A percentile compares a stretch with the other conserved stretches of the same genome.
Conservation (phyloP, 352 stramenopile genomes). For the Globisporangium sylvaticum region DNA sequence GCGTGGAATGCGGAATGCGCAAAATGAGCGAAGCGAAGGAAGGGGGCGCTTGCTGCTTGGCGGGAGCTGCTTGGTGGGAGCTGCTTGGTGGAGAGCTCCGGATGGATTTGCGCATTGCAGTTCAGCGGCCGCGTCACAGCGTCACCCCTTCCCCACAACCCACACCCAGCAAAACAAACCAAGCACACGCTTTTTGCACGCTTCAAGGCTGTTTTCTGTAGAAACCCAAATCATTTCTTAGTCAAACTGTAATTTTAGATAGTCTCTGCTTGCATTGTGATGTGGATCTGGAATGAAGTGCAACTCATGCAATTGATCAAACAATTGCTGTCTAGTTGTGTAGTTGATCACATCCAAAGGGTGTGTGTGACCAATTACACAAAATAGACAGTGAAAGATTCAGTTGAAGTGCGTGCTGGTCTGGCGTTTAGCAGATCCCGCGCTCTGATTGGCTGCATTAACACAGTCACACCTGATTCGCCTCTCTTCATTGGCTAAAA, state of each 20-base stretch:
- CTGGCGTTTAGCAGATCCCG: background rate
- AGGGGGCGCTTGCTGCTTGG: constrained; percentile 1
- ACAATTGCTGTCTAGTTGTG: background rate
- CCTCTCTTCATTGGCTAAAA: background rate
- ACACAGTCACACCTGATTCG: background rate
- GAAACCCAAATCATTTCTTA: background rate
- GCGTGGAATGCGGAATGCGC: constrained; percentile 1
- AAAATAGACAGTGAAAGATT: constrained; percentile 11
- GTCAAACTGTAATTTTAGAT: background rate
- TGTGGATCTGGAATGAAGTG: background rate
- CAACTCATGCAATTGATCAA: background rate
- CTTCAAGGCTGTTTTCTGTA: background rate
- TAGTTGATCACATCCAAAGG: background rate
- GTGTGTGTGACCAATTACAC: too few relatives aligned
- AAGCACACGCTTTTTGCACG: background rate
- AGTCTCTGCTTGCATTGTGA: background rate
- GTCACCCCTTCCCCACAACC: background rate
- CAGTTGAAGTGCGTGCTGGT: constrained; percentile 15
- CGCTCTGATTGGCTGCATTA: constrained; percentile 10
- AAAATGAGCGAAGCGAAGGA: background rate
- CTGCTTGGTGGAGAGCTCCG: background rate
- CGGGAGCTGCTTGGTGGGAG: background rate
- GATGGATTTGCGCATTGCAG: background rate
- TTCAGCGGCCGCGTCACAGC: background rate
- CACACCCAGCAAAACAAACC: background rate